Evolutionary conservation across 768 basidiomycete species (phyloP).

Genomic region (Cyclocybe cylindracea): DNA sequence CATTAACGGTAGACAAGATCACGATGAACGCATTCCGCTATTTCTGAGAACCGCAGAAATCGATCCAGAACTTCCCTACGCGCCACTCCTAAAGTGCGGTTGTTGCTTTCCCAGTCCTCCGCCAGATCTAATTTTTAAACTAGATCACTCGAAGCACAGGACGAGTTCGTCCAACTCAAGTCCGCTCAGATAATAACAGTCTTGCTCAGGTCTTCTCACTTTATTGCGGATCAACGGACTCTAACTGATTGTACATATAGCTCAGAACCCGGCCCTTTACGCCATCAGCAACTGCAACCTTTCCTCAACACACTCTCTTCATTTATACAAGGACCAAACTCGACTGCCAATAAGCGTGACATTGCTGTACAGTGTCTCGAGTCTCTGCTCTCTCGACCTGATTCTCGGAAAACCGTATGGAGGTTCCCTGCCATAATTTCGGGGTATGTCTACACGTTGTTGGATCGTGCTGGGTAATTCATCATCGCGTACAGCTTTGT

Average conservation of each 20-base stretch:
- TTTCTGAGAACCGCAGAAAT: slow-evolving; percentile 61
- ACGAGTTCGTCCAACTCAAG: slow-evolving; percentile 96
- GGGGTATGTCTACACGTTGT: slow-evolving; percentile 47
- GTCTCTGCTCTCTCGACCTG: slow-evolving; percentile 77
- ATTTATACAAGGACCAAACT: slow-evolving; percentile 59
- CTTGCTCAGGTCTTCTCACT: slow-evolving; percentile 62
- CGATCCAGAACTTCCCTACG: slow-evolving; percentile 82
- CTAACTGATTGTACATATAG: slow-evolving; percentile 28
- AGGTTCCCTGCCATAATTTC: slow-evolving; percentile 61
- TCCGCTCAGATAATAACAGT: slow-evolving; percentile 86
- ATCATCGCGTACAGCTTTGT: slow-evolving; percentile 55
- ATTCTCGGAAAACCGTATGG: slow-evolving; percentile 84
- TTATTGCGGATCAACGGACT: not conserved
- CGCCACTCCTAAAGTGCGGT: slow-evolving; percentile 70
- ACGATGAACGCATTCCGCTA: slow-evolving; percentile 82
- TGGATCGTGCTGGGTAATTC: not conserved
- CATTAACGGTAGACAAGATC: slow-evolving; percentile 48
- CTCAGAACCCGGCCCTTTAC: slow-evolving; percentile 50
- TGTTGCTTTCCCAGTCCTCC: not conserved
- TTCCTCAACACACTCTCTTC: slow-evolving; percentile 61
- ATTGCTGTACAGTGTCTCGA: slow-evolving; percentile 91
- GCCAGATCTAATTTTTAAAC: not conserved
- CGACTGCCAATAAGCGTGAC: slow-evolving; percentile 66
- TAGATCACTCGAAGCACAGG: slow-evolving; percentile 81
- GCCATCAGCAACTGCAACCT: slow-evolving; percentile 53